Evolutionary conservation across 345 rosid species (phyloP), one percentile per base, ranked within the genome.

Genomic region (Isatis tinctoria): DNA sequence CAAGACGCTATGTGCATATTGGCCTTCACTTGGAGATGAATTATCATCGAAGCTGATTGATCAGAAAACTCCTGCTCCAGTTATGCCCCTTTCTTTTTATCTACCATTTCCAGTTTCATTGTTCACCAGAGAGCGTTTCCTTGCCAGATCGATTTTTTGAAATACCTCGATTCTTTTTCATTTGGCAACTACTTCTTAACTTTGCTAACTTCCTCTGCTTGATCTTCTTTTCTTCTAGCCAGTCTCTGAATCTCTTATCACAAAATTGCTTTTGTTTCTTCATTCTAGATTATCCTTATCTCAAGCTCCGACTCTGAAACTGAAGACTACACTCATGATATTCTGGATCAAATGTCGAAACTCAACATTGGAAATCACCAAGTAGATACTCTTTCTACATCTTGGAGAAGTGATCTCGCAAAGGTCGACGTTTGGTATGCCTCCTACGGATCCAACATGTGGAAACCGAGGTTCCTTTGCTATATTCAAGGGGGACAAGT

Each of bases 401-500:
- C 74, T 8, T 91, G 97, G 98, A 85, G 96, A 79, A 74, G 87
- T 36, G 88, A 80, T 67, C 83, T 86, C 4, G 83, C 97, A 12
- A 88, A 82, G 74, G 67, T 74, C 62, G 93, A 87, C 43, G 24
- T 93, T 74, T 93, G 93, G 90, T 90, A 93, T 83, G 97, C 97
- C 45, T 22, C 83, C 73, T 93, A 36, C 78, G 98, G 98, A 60
- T 89, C 90, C 52, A 93, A 84, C 82, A 85, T 93, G 88, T 85
- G 97, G 93, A 84, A 82, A 73, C 53, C 87, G 10, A 84, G 97
- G 80, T 87, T 93, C 77, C 82, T 86, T 24, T 90, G 97, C 87
- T 93, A 90, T 68, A 84, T 93, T 70, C 72, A 86, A 82, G 97
- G 96, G 13, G 97, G 98, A 66, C 87, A 84, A 92, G 97, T 93